A percentile compares a stretch with the other conserved stretches of the same genome.
Evolutionary conservation across 331 rosid genomes (phyloP).

Genomic region (Rosa hybrid): DNA sequence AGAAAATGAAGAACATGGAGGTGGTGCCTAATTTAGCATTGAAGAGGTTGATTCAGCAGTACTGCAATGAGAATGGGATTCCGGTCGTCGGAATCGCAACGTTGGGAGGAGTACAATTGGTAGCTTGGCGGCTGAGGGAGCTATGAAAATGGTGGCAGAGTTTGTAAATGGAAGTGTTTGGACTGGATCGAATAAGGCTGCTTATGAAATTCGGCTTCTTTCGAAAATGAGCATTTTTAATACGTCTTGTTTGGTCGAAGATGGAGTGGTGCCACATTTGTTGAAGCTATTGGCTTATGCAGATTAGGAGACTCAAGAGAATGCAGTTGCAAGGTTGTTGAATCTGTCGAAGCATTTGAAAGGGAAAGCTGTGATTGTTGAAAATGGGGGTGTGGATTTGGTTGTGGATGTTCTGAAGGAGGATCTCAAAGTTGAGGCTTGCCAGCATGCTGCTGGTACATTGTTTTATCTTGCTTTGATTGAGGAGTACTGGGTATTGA

Average conservation of each 20-base stretch:
- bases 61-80: conserved; percentile 50
- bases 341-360: conserved; percentile 66
- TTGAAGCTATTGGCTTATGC: conserved; percentile 40
- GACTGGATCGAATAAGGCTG: conserved; percentile 50
- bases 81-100: conserved; percentile 43
- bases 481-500: conserved; percentile 49
- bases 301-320: conserved; percentile 56
- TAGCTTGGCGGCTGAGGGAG: conserved; percentile 53
- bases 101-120: conserved; percentile 27
- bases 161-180: conserved; percentile 39
- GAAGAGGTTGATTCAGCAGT: conserved; percentile 46
- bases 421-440: conserved; percentile 48
- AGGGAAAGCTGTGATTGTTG: conserved; percentile 45
- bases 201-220: conserved; percentile 62
- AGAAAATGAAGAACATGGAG: no score
- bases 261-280: conserved; percentile 50
- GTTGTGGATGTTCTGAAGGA: conserved; percentile 51
- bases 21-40: not conserved
- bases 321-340: conserved; percentile 65
- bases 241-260: conserved; percentile 70
- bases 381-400: conserved; percentile 53
- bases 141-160: conserved; percentile 43
- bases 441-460: conserved; percentile 67
- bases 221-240: conserved; percentile 70
- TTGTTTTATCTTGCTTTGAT: conserved; percentile 69